Percentiles rank a stretch among this genome's conserved stretches.
phyloP scores from a whole-genome alignment of 768 basidiomycete genomes.

The Amanita pallidorosea region DNA sequence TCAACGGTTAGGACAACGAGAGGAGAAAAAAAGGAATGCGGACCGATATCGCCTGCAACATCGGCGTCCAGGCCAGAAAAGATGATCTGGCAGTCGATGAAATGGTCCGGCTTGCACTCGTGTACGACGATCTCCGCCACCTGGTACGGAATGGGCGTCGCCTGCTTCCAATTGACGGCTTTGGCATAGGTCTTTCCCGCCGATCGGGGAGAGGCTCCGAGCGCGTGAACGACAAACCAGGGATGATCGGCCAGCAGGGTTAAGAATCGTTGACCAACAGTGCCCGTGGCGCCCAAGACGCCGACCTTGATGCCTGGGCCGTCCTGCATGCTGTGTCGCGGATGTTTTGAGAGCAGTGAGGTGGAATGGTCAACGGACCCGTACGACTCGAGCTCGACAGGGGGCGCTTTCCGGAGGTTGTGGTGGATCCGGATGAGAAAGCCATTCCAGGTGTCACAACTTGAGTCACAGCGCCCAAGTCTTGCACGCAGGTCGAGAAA shows the following conservation, averaged over 20 bases:
- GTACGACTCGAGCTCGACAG: slow-evolving; percentile 14
- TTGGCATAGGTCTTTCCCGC: slow-evolving; percentile 72
- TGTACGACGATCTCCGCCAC: slow-evolving; percentile 57
- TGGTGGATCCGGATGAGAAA: neutral
- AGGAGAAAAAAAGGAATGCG: slow-evolving; percentile 5
- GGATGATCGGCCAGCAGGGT: slow-evolving; percentile 80
- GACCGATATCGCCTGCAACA: slow-evolving; percentile 92
- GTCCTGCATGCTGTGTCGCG: slow-evolving; percentile 24
- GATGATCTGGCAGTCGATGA: slow-evolving; percentile 72
- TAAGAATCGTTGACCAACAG: slow-evolving; percentile 94
- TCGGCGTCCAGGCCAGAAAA: slow-evolving; percentile 97
- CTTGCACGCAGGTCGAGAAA: no score
- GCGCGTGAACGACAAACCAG: slow-evolving; percentile 76
- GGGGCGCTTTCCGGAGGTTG: slow-evolving; percentile 5
- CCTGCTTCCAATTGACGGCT: slow-evolving; percentile 85
- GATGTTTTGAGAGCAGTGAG: slow-evolving; percentile 21
- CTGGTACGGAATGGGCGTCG: slow-evolving; percentile 54
- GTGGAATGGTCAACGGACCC: slow-evolving; percentile 10
- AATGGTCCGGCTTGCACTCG: slow-evolving; percentile 70
- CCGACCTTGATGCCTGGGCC: slow-evolving; percentile 40
- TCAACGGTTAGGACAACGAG: neutral
- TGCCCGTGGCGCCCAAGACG: slow-evolving; percentile 83
- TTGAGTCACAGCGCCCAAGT: no score
- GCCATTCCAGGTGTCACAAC: neutral
- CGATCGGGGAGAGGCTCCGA: slow-evolving; percentile 79